Evolutionary conservation across 257 asterid genomes (phyloP).

Genomic region (Primulina tabacum): DNA sequence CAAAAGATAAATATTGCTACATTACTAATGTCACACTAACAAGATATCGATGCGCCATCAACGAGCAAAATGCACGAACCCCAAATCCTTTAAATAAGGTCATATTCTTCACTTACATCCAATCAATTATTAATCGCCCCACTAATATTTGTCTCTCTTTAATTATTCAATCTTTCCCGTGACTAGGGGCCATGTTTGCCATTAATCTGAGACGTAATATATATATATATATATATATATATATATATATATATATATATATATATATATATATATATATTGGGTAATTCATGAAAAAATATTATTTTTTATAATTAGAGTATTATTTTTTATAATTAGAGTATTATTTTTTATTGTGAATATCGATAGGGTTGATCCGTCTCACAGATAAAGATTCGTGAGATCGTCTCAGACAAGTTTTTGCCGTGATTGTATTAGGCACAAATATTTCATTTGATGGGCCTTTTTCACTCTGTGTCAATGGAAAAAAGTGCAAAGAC

Average conservation of each 20-base stretch:
- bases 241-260: too few species aligned
- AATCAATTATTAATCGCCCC: slow-evolving; percentile 40
- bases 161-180: slow-evolving; percentile 15
- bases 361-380: too few species aligned
- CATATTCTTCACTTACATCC: slow-evolving; percentile 43
- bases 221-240: too few species aligned
- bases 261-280: too few species aligned
- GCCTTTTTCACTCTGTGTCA: neutral
- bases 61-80: neutral
- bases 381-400: too few species aligned
- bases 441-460: too few species aligned
- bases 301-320: too few species aligned
- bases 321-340: too few species aligned
- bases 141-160: slow-evolving; percentile 30
- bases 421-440: neutral
- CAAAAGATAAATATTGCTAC: slow-evolving; percentile 6
- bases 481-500: neutral
- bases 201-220: neutral
- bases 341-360: too few species aligned
- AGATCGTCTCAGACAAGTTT: too few species aligned
- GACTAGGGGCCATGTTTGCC: slow-evolving; percentile 23
- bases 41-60: slow-evolving; percentile 22
- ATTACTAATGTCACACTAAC: slow-evolving; percentile 30
- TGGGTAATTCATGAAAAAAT: too few species aligned
- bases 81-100: slow-evolving; percentile 26